Evolutionary conservation across 177 flowering plant genomes (phyloP).

Genomic region (Vitis hybrid): DNA sequence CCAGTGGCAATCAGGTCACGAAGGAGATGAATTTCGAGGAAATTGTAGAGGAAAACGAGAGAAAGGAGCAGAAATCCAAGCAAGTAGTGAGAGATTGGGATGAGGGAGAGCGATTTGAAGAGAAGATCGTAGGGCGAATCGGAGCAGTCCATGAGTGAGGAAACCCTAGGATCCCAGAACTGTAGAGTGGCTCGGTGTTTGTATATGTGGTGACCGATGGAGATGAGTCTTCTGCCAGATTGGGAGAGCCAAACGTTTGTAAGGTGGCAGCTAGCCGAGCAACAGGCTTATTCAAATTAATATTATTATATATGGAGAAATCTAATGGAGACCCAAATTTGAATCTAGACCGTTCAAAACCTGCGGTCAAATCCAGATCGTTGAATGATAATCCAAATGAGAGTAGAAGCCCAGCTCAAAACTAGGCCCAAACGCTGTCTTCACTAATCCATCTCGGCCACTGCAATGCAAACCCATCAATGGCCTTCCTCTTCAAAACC

Average conservation of each 20-base stretch:
- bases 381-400: too few species aligned
- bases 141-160: not conserved
- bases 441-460: not conserved
- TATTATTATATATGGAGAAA: too few species aligned
- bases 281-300: too few species aligned
- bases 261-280: too few species aligned
- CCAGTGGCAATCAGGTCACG: conserved; percentile 11
- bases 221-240: too few species aligned
- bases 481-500: not conserved
- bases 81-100: conserved; percentile 17
- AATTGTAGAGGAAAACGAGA: conserved; percentile 13
- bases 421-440: not conserved
- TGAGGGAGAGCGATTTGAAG: conserved; percentile 10
- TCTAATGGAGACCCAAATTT: too few species aligned
- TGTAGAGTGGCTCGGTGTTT: too few species aligned
- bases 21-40: conserved; percentile 23
- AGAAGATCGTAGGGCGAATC: conserved; percentile 14
- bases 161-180: too few species aligned
- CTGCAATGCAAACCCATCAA: not conserved
- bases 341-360: too few species aligned
- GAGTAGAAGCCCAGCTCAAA: not conserved
- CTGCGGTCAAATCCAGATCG: too few species aligned
- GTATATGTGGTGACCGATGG: too few species aligned
- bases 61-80: not conserved
- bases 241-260: too few species aligned